These are phyloP conservation scores for Conticribra weissflogii DNA, from an alignment of 108 stramenopile genomes.

Conservation along the genomic window DNA sequence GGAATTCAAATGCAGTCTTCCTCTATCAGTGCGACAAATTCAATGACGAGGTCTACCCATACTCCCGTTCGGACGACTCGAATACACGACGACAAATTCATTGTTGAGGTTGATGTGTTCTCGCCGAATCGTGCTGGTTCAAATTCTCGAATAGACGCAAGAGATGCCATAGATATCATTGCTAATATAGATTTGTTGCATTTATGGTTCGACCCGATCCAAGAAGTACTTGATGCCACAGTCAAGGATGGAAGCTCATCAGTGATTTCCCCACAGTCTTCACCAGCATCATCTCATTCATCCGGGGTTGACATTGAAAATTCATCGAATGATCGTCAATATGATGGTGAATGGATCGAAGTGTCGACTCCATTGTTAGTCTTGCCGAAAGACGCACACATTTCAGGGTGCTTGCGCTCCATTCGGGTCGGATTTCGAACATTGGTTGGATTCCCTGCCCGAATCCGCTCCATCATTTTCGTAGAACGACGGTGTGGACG, in stretches of 20 bases:
- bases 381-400: constrained; percentile 45
- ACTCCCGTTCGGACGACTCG: constrained; percentile 28
- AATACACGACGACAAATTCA: constrained; percentile 32
- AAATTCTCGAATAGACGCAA: constrained; percentile 8
- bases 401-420: constrained; percentile 24
- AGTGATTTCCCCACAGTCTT: constrained; percentile 6
- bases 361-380: constrained; percentile 58
- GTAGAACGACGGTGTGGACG: constrained; percentile 67
- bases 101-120: constrained; percentile 37
- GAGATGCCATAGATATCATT: constrained; percentile 62
- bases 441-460: constrained; percentile 40
- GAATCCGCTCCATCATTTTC: constrained; percentile 68
- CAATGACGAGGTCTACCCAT: no score
- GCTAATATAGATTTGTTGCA: constrained; percentile 63
- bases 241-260: constrained; percentile 47
- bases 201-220: constrained; percentile 77
- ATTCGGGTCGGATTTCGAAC: constrained; percentile 30
- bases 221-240: constrained; percentile 59
- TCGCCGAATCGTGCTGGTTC: background rate
- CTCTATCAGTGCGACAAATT: no score
- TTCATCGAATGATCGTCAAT: constrained; percentile 27
- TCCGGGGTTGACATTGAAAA: background rate
- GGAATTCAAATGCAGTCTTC: no score
- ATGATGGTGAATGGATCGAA: constrained; percentile 85
- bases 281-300: constrained; percentile 15